phyloP scores from a whole-genome alignment of 1,284 basidiomycete genomes.

The Vanrija sp. region DNA sequence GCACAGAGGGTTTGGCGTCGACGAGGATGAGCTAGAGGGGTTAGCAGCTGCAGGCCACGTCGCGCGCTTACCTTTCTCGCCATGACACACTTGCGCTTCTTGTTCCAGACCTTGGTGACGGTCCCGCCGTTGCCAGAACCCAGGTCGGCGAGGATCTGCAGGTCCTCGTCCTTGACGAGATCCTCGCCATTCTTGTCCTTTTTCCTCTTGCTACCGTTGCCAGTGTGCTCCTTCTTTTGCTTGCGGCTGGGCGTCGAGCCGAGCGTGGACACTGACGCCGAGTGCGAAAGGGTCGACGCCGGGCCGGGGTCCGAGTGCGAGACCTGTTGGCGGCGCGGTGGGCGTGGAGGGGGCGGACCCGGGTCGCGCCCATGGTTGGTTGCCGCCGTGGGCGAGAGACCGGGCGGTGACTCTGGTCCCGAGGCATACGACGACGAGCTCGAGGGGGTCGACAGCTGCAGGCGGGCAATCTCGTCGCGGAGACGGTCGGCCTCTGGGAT shows the following conservation, averaged over 20 bases:
- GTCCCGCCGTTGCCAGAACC: constrained; percentile 98
- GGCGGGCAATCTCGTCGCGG: constrained; percentile 43
- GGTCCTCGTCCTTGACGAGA: constrained; percentile 73
- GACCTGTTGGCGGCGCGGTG: constrained; percentile 8
- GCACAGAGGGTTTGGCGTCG: constrained; percentile 93
- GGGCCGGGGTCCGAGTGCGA: neutral
- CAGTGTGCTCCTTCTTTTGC: constrained; percentile 21
- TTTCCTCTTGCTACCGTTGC: constrained; percentile 30
- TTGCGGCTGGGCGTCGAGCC: neutral
- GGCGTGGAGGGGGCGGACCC: constrained; percentile 7
- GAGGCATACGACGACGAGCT: constrained; percentile 26
- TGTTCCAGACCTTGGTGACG: constrained; percentile 90
- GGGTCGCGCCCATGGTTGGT: neutral
- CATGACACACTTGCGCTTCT: constrained; percentile 84
- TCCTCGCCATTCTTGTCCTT: constrained; percentile 66
- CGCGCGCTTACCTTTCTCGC: constrained; percentile 74
- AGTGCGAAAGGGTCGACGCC: neutral
- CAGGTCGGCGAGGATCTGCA: constrained; percentile 79
- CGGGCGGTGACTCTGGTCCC: constrained; percentile 13
- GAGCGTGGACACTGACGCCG: constrained; percentile 3
- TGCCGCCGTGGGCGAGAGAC: constrained; percentile 13
- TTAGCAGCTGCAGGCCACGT: neutral
- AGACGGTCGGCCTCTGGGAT: constrained; percentile 52
- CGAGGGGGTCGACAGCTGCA: constrained; percentile 62
- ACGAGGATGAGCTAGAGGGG: constrained; percentile 81